Percentiles rank a stretch among this genome's conserved stretches.
These are phyloP conservation scores for Poteriospumella lacustris DNA, from an alignment of 108 stramenopile genomes.

Conservation along the genomic window DNA sequence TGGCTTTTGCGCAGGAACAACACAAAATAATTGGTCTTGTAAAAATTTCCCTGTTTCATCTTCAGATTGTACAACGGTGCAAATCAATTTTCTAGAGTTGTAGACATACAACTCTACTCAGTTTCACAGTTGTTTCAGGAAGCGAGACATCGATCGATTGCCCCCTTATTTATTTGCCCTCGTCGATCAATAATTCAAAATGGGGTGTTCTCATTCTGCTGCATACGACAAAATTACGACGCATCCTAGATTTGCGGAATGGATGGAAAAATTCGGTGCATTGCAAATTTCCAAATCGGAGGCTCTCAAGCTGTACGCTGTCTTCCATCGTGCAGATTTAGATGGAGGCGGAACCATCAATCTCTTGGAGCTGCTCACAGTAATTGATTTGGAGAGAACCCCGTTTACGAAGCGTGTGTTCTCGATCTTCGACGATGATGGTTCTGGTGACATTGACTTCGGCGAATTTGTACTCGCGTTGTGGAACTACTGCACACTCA, in stretches of 20 bases:
- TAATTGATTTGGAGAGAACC: slow-evolving; percentile 33
- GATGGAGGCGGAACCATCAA: slow-evolving; percentile 11
- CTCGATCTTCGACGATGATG: slow-evolving; percentile 48
- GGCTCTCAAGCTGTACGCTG: not conserved
- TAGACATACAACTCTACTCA: too few species aligned
- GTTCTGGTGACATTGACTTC: slow-evolving; percentile 35
- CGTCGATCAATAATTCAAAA: not conserved
- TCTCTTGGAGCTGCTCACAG: slow-evolving; percentile 40
- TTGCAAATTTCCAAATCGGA: not conserved
- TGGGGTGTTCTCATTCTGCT: not conserved
- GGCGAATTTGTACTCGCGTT: slow-evolving; percentile 47
- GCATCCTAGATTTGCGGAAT: not conserved
- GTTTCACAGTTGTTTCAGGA: too few species aligned
- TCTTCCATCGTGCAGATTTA: not conserved
- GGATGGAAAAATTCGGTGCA: not conserved
- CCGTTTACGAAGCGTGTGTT: slow-evolving; percentile 49
- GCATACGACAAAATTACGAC: not conserved
- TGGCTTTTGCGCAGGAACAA: too few species aligned
- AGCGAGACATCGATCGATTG: too few species aligned
- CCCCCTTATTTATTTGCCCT: too few species aligned
- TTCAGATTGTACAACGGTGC: too few species aligned
- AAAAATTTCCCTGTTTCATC: too few species aligned
- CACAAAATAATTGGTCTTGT: too few species aligned
- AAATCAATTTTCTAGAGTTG: too few species aligned
- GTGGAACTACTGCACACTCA: slow-evolving; percentile 59